Percentiles rank a stretch among this genome's conserved stretches.
Conservation (phyloP, 306 rosid genomes). For the Quercus ilex region DNA sequence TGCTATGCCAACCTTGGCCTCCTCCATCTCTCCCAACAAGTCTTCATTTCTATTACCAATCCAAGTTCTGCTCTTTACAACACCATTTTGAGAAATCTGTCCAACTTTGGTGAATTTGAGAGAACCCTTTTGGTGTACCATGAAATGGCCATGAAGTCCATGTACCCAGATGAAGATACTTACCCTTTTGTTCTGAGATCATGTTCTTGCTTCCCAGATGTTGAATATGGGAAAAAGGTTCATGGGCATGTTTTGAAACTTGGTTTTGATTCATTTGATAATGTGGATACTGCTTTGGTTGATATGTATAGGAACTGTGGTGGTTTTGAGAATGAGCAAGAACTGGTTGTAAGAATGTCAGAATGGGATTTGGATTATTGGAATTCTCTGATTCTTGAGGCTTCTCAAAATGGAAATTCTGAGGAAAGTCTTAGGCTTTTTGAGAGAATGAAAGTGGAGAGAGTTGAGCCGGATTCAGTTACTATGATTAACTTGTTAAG, state of each 20-base stretch:
- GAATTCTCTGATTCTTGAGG: conserved; percentile 43
- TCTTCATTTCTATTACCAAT: conserved; percentile 36
- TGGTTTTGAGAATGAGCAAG: conserved; percentile 18
- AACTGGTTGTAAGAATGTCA: conserved; percentile 22
- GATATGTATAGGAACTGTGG: conserved; percentile 29
- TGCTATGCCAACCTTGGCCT: conserved; percentile 57
- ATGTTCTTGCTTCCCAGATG: conserved; percentile 26
- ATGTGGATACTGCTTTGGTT: conserved; percentile 35
- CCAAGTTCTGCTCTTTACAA: conserved; percentile 40
- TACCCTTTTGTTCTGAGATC: conserved; percentile 46
- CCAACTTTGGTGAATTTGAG: conserved; percentile 36
- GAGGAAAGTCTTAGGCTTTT: conserved; percentile 31
- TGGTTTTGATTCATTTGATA: conserved; percentile 50
- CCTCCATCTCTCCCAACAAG: conserved; percentile 31
- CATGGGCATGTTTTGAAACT: conserved; percentile 59
- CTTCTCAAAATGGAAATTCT: conserved; percentile 32
- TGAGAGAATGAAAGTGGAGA: conserved; percentile 40
- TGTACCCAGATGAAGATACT: conserved; percentile 51
- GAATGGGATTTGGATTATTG: conserved; percentile 22
- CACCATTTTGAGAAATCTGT: conserved; percentile 38
- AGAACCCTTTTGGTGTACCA: conserved; percentile 41
- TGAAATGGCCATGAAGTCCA: conserved; percentile 43
- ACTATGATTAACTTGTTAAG: conserved; percentile 44
- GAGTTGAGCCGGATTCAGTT: conserved; percentile 32
- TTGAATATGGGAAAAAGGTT: conserved; percentile 35